These are phyloP conservation scores for Scutellospora calospora DNA, from an alignment of 371 early-diverging fungal genomes.

Conservation along the genomic window DNA sequence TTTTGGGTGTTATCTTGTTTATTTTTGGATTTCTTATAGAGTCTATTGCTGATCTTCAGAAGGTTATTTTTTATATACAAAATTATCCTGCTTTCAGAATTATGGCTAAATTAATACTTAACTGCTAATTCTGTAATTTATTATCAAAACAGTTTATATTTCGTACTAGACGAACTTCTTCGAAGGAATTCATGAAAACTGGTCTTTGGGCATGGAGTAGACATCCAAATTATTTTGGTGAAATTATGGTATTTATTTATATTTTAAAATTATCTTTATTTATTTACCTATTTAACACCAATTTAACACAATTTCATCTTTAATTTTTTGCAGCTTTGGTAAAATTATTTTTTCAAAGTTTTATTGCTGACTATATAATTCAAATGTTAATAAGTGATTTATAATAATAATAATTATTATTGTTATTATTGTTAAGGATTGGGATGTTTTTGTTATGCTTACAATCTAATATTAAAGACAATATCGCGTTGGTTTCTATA, in stretches of 20 bases:
- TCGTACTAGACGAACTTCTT: neutral
- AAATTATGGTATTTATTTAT: conserved; percentile 38
- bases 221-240: conserved; percentile 45
- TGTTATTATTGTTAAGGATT: neutral
- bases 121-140: neutral
- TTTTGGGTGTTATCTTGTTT: conserved; percentile 29
- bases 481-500: conserved; percentile 5
- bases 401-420: too few relatives aligned
- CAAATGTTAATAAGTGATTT: too few relatives aligned
- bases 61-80: conserved; percentile 22
- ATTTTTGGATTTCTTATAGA: conserved; percentile 24
- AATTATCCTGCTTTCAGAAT: neutral
- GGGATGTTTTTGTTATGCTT: conserved; percentile 39
- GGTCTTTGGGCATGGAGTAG: conserved; percentile 44
- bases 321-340: neutral
- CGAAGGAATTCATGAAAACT: conserved; percentile 8
- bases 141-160: conserved; percentile 2
- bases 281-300: too few relatives aligned
- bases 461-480: conserved; percentile 2
- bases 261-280: neutral
- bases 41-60: conserved; percentile 37
- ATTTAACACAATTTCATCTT: neutral
- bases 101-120: neutral
- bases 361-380: too few relatives aligned
- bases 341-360: too few relatives aligned